These are phyloP conservation scores for Aspergillus hiratsukae DNA, from an alignment of 2,329 filamentous ascomycete genomes.

Conservation along the genomic window DNA sequence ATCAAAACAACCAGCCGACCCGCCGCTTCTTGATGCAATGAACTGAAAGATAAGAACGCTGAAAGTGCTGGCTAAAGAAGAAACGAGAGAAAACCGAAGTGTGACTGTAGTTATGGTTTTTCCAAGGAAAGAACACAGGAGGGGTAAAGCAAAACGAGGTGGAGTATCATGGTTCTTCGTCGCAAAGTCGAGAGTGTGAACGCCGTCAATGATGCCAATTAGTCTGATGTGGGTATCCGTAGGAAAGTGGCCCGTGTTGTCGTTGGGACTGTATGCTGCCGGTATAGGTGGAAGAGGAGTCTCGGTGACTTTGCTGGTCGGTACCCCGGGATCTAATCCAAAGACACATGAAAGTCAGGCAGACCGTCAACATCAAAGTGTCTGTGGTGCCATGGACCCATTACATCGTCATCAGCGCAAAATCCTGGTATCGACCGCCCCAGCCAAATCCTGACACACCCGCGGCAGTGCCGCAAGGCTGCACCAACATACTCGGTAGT, in stretches of 20 bases:
- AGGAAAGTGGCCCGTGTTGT: slow-evolving; percentile 32
- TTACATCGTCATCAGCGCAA: slow-evolving; percentile 74
- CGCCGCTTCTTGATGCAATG: slow-evolving; percentile 45
- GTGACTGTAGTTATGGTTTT: slow-evolving; percentile 37
- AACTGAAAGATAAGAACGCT: slow-evolving; percentile 29
- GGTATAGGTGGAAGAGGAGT: slow-evolving; percentile 28
- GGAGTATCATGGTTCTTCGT: slow-evolving; percentile 36
- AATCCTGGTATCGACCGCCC: slow-evolving; percentile 74
- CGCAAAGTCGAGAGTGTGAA: slow-evolving; percentile 46
- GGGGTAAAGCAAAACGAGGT: slow-evolving; percentile 33
- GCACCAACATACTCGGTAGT: slow-evolving; percentile 79
- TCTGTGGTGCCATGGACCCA: slow-evolving; percentile 27
- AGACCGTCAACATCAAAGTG: slow-evolving; percentile 23
- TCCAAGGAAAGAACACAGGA: slow-evolving; percentile 26
- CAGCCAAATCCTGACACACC: slow-evolving; percentile 78
- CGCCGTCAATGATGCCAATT: slow-evolving; percentile 53
- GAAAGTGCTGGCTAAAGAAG: slow-evolving; percentile 29
- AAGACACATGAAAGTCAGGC: slow-evolving; percentile 21
- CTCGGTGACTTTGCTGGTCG: slow-evolving; percentile 12
- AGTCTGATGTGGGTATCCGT: slow-evolving; percentile 39
- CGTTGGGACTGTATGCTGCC: slow-evolving; percentile 38
- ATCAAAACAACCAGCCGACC: slow-evolving; percentile 43
- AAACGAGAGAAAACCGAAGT: slow-evolving; percentile 2
- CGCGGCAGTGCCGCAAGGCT: slow-evolving; percentile 74
- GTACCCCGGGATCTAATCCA: slow-evolving; percentile 19